A percentile compares a stretch with the other conserved stretches of the same genome.
Conservation (phyloP, 116 monocot species). For the Thalassia testudinum region DNA sequence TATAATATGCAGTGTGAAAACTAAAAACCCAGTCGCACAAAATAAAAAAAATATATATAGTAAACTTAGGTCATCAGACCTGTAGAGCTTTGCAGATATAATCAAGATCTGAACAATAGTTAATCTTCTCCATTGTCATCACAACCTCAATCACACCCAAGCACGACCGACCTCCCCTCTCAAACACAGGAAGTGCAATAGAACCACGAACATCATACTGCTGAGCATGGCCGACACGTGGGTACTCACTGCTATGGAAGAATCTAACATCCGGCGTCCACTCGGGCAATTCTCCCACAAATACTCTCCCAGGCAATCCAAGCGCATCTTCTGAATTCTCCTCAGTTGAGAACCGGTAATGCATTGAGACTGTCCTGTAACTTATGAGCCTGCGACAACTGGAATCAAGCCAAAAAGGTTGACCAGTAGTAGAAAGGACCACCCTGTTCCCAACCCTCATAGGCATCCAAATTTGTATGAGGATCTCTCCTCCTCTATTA, state of each 20-base stretch:
- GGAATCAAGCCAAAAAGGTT: conserved; percentile 49
- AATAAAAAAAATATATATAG: too few relatives aligned
- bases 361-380: conserved; percentile 45
- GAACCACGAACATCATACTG: conserved; percentile 38
- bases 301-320: conserved; percentile 83
- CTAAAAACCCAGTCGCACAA: too few relatives aligned
- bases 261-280: conserved; percentile 92
- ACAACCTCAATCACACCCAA: conserved; percentile 80
- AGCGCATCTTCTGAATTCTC: conserved; percentile 22
- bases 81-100: conserved; percentile 70
- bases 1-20: too few relatives aligned
- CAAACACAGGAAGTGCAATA: conserved; percentile 68
- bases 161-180: conserved; percentile 26
- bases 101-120: conserved; percentile 55
- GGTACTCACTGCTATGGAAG: conserved; percentile 52
- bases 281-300: conserved; percentile 62
- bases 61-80: conserved; percentile 4
- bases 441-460: conserved; percentile 18
- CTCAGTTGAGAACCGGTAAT: conserved; percentile 52
- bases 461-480: conserved; percentile 74
- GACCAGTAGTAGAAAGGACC: conserved; percentile 53
- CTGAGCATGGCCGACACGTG: conserved; percentile 48
- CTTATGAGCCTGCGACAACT: conserved; percentile 27
- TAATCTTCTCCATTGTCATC: conserved; percentile 45
- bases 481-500: conserved; percentile 26